Evolutionary conservation across 345 rosid species (phyloP), one percentile per base, ranked within the genome.

Genomic region (Syzygium aqueum): DNA sequence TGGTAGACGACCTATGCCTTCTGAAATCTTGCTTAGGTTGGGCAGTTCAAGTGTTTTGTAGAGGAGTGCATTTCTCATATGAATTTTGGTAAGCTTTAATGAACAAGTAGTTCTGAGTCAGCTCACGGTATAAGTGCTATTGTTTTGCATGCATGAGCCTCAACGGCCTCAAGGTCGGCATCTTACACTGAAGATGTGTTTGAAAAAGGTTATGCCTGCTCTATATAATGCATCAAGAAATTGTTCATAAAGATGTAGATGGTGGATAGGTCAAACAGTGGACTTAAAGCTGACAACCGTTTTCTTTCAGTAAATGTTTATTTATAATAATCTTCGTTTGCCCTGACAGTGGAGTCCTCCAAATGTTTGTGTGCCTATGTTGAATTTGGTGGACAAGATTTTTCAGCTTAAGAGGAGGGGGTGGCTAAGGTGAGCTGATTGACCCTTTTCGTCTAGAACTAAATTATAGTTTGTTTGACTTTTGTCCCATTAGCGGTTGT

Each of bases 361-460:
- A n/a, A 98, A 98, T 88, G 97, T 98, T 84, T 96, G 98, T 84
- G 98, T 96, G 51, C 99, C 99, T 46, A 87, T 98, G 83, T 87
- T 98, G 91, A 98, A 96, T 94, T 96, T 98, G 84, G 99, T 96
- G 77, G 99, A 98, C 90, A 98, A 96, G 89, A 94, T 96, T 85
- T 98, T 98, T 94, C 99, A 96, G 90, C 97, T 98, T 22, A 96
- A 96, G 80, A 95, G 98, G 92, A 94, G 99, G 93, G 99, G 99
- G 80, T 98, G 99, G 99, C 89, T 96, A 89, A 94, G 99, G 99
- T 98, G 90, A 91, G 94, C 23, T 85, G 56, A 57, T 85, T 73
- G 49, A 73, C 27, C 80, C 80, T 21, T 73, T 37, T 33, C 80
- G 37, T 67, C 46, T 73, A 73, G 49, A 73, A 25, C 27, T 73